Conservation (phyloP, 202 grass and related monocot genomes). For the Alloteropsis angusta region DNA sequence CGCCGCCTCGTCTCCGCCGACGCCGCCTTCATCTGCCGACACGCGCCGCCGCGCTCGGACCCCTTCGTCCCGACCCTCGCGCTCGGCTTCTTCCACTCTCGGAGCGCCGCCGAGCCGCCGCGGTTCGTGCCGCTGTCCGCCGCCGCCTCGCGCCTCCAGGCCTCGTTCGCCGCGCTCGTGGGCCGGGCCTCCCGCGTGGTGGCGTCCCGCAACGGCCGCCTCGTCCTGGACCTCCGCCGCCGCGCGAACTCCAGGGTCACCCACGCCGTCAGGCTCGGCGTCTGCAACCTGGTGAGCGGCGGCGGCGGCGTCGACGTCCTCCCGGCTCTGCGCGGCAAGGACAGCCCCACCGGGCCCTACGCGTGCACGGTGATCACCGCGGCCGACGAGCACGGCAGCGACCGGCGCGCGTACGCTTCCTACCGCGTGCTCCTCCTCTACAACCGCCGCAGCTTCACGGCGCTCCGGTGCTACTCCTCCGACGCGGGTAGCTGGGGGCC, state of each 20-base stretch:
- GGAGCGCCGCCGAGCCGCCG: background rate
- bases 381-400: background rate
- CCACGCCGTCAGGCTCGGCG: background rate
- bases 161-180: background rate
- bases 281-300: background rate
- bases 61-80: conserved; percentile 10
- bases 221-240: conserved; percentile 29
- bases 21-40: conserved; percentile 15
- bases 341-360: background rate
- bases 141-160: background rate
- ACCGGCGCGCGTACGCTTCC: background rate
- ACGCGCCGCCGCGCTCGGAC: background rate
- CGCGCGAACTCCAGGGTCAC: background rate
- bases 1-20: conserved; percentile 22
- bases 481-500: background rate
- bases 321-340: background rate
- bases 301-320: background rate
- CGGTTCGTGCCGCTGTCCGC: background rate
- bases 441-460: conserved; percentile 14
- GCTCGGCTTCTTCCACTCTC: background rate
- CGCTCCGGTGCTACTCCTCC: conserved; percentile 14
- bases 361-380: conserved; percentile 28
- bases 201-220: conserved; percentile 22
- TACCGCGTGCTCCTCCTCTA: conserved; percentile 16
- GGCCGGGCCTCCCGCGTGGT: background rate